A percentile compares a stretch with the other conserved stretches of the same genome.
Evolutionary conservation across 345 rosid species (phyloP).

Genomic region (Camelina hispida): DNA sequence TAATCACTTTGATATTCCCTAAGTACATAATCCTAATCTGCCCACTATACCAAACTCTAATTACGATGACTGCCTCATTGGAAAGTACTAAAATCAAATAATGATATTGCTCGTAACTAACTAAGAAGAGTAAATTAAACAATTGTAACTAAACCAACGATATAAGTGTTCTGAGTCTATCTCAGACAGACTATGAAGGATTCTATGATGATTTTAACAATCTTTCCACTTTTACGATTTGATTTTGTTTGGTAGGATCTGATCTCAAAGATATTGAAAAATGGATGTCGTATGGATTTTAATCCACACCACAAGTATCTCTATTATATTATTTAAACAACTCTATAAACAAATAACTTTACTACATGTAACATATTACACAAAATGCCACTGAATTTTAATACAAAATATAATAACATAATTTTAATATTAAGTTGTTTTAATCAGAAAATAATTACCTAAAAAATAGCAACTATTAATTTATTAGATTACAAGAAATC

Average conservation of each 20-base stretch:
- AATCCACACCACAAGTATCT: slow-evolving; percentile 6
- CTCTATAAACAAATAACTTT: too few relatives aligned
- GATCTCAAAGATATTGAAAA: slow-evolving; percentile 5
- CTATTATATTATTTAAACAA: too few relatives aligned
- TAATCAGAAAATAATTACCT: too few relatives aligned
- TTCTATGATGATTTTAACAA: slow-evolving; percentile 37
- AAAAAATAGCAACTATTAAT: too few relatives aligned
- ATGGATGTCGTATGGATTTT: background rate
- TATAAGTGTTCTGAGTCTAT: background rate
- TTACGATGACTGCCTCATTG: slow-evolving; percentile 32
- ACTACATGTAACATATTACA: too few relatives aligned
- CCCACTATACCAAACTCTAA: slow-evolving; percentile 42
- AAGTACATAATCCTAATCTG: slow-evolving; percentile 35
- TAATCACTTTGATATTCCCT: slow-evolving; percentile 34
- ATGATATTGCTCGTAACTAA: slow-evolving; percentile 39
- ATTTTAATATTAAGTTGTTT: too few relatives aligned
- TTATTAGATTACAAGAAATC: too few relatives aligned
- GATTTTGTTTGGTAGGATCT: slow-evolving; percentile 30
- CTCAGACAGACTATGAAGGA: slow-evolving; percentile 25
- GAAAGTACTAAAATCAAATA: slow-evolving; percentile 30
- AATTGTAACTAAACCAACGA: slow-evolving; percentile 15
- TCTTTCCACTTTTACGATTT: slow-evolving; percentile 38
- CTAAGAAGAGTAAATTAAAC: slow-evolving; percentile 9
- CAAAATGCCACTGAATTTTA: too few relatives aligned
- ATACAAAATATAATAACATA: too few relatives aligned